Evolutionary conservation across 768 basidiomycete genomes (phyloP).

Genomic region (Fomitopsis pulvina): DNA sequence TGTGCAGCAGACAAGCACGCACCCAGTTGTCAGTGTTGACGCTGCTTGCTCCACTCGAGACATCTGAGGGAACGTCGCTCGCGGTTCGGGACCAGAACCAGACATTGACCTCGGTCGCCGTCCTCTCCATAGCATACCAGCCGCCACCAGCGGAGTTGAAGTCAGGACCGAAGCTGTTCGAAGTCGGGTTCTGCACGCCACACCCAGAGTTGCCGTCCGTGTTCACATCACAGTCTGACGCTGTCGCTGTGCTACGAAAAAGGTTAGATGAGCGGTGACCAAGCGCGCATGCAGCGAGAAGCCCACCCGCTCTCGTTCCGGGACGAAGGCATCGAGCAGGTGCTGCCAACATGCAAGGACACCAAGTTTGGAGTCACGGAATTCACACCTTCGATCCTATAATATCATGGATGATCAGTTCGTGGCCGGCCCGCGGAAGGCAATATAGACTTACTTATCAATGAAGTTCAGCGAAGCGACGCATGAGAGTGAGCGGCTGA

Average conservation of each 20-base stretch:
- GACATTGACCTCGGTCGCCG: conserved; percentile 48
- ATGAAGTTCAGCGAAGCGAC: not conserved
- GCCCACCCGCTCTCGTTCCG: conserved; percentile 37
- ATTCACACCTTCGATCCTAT: conserved; percentile 49
- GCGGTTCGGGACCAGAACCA: conserved; percentile 64
- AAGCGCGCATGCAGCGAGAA: not conserved
- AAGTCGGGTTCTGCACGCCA: conserved; percentile 34
- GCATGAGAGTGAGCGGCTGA: not conserved
- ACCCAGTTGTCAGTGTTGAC: conserved; percentile 53
- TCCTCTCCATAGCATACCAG: conserved; percentile 61
- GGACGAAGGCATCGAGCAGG: conserved; percentile 46
- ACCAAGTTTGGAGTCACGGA: conserved; percentile 43
- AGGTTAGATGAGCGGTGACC: conserved; percentile 8
- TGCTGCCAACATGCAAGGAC: conserved; percentile 51
- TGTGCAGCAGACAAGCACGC: not conserved
- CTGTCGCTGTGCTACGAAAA: conserved; percentile 20
- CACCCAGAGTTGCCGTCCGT: conserved; percentile 50
- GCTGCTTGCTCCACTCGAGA: conserved; percentile 30
- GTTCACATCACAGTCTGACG: conserved; percentile 43
- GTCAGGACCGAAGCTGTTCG: conserved; percentile 46
- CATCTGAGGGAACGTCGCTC: conserved; percentile 38
- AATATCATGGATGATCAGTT: not conserved
- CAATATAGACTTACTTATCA: not conserved
- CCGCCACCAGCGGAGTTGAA: conserved; percentile 60
- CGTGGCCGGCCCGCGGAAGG: not conserved